A percentile compares a stretch with the other conserved stretches of the same genome.
Evolutionary conservation across 345 rosid species (phyloP).

Genomic region (Turritis glabra): DNA sequence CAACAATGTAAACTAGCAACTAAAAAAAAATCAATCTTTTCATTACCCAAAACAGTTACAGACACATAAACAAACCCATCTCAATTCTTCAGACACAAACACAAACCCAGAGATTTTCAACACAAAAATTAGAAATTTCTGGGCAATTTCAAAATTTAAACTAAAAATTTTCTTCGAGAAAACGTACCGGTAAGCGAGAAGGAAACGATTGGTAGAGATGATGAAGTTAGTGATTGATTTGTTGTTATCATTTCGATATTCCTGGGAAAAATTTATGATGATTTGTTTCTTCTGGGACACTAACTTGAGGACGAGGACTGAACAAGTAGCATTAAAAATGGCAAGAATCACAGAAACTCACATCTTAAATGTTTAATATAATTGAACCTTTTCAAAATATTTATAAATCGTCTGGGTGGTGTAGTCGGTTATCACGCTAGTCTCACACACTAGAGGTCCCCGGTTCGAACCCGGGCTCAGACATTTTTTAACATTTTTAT

Average conservation of each 20-base stretch:
- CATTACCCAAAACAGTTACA: neutral
- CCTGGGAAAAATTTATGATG: slow-evolving; percentile 2
- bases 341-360: neutral
- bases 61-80: neutral
- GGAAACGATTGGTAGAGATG: neutral
- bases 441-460: slow-evolving; percentile 83
- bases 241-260: slow-evolving; percentile 1
- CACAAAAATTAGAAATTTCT: neutral
- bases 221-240: neutral
- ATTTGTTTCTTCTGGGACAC: slow-evolving; percentile 8
- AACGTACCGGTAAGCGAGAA: neutral
- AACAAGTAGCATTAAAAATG: neutral
- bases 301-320: slow-evolving; percentile 6
- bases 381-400: fast-evolving
- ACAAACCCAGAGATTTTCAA: neutral
- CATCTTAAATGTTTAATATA: fast-evolving
- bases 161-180: neutral
- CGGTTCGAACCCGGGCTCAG: slow-evolving; percentile 71
- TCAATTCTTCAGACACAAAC: neutral
- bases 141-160: neutral
- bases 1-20: too few species aligned
- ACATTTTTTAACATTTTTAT: too few species aligned
- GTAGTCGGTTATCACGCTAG: slow-evolving; percentile 81
- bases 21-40: neutral
- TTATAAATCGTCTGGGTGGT: slow-evolving; percentile 51